These are phyloP conservation scores for Papilionanthe hybrid DNA, from an alignment of 116 monocot species.

Conservation along the genomic window DNA sequence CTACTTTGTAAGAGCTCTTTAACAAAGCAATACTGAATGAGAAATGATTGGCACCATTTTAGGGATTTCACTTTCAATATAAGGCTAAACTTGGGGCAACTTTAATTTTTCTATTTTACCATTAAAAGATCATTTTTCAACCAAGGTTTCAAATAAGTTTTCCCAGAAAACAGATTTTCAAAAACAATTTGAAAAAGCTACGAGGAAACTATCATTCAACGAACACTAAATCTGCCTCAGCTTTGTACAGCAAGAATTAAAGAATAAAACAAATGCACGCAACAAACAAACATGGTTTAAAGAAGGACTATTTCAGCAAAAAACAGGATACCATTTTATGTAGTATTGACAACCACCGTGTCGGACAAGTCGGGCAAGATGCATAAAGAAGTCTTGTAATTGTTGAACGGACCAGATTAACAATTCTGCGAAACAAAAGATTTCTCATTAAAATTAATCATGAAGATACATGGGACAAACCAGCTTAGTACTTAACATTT, in stretches of 20 bases:
- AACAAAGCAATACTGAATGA: not conserved
- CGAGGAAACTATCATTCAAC: too few relatives aligned
- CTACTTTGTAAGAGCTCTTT: not conserved
- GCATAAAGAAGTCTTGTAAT: constrained; percentile 70
- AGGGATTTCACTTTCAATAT: not conserved
- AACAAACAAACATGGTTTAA: not conserved
- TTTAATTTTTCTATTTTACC: too few relatives aligned
- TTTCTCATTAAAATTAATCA: not conserved
- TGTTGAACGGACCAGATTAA: constrained; percentile 66
- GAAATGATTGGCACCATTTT: not conserved
- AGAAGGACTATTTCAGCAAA: not conserved
- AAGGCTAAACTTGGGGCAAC: too few relatives aligned
- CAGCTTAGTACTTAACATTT: not conserved
- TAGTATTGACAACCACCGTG: constrained; percentile 76
- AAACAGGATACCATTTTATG: constrained; percentile 52
- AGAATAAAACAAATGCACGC: not conserved
- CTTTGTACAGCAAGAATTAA: not conserved
- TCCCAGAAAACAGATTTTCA: too few relatives aligned
- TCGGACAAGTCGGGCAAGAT: constrained; percentile 81
- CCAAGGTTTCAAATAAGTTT: too few relatives aligned
- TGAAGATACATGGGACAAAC: not conserved
- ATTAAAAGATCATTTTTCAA: too few relatives aligned
- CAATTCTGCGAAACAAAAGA: constrained; percentile 50
- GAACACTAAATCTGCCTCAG: not conserved
- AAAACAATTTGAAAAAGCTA: too few relatives aligned